phyloP scores from a whole-genome alignment of 2,329 filamentous ascomycete genomes.

The Calonectria ilicicola region DNA sequence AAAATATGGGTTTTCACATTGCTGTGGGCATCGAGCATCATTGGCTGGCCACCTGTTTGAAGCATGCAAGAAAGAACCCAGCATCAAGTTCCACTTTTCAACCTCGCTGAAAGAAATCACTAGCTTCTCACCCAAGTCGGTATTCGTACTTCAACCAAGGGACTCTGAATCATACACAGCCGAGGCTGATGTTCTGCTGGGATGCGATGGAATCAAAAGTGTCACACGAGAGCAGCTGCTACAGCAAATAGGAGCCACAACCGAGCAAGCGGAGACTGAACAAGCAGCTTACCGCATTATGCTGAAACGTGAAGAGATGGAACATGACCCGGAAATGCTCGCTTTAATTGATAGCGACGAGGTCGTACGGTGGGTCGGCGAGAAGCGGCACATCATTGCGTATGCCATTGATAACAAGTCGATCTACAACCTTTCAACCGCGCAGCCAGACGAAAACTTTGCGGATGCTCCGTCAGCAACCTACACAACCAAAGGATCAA shows the following conservation, averaged over 20 bases:
- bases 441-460: constrained; percentile 71
- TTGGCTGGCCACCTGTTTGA: constrained; percentile 77
- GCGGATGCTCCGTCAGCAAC: constrained; percentile 60
- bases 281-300: constrained; percentile 68
- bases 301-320: constrained; percentile 69
- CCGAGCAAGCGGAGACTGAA: constrained; percentile 59
- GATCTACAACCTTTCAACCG: constrained; percentile 75
- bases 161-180: constrained; percentile 25
- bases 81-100: constrained; percentile 76
- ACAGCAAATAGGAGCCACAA: constrained; percentile 60
- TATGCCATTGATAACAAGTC: constrained; percentile 73
- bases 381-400: constrained; percentile 74
- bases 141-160: constrained; percentile 35
- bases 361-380: constrained; percentile 75
- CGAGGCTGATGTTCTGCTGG: constrained; percentile 63
- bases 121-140: constrained; percentile 36
- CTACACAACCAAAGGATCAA: constrained; percentile 73
- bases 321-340: constrained; percentile 74
- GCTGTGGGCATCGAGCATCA: constrained; percentile 81
- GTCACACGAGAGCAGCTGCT: constrained; percentile 63
- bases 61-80: constrained; percentile 72
- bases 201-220: constrained; percentile 67
- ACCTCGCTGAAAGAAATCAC: constrained; percentile 40
- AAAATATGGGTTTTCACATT: constrained; percentile 81
- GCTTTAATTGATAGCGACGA: constrained; percentile 67